Evolutionary conservation across 2,329 filamentous ascomycete genomes (phyloP).

Genomic region (Clonostachys sp.): DNA sequence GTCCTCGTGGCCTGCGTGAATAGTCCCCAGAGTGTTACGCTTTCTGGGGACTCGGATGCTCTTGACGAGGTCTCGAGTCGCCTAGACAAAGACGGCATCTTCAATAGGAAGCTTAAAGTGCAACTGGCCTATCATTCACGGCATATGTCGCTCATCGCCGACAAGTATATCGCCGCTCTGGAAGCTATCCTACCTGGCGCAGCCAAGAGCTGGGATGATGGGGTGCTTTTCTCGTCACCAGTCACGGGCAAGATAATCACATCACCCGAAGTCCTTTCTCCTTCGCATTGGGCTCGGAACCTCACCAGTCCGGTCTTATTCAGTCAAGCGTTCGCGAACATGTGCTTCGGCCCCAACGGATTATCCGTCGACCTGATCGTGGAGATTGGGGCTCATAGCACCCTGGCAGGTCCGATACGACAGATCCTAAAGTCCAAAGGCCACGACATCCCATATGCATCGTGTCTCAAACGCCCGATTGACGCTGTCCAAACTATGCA

Average conservation of each 20-base stretch:
- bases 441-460: too few species aligned
- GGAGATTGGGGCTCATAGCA: conserved; percentile 7
- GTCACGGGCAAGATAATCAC: conserved; percentile 20
- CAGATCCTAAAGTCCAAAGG: too few species aligned
- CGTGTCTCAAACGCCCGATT: too few species aligned
- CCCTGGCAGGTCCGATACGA: conserved; percentile 4
- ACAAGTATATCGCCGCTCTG: conserved; percentile 12
- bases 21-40: conserved; percentile 38
- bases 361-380: not conserved
- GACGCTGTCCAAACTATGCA: too few species aligned
- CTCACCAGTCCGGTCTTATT: conserved; percentile 12
- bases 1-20: conserved; percentile 34
- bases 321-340: not conserved
- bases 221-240: conserved; percentile 31
- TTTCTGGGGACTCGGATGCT: conserved; percentile 35
- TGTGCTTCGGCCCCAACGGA: too few species aligned
- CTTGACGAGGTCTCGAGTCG: not conserved
- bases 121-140: conserved; percentile 8
- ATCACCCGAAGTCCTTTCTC: not conserved
- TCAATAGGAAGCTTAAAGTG: conserved; percentile 8
- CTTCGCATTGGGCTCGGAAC: conserved; percentile 13
- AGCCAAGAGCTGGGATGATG: not conserved
- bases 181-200: not conserved
- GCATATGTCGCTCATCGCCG: conserved; percentile 4
- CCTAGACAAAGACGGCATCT: not conserved